These are phyloP conservation scores for Trametopsis cervina DNA, from an alignment of 768 basidiomycete species.

Conservation along the genomic window DNA sequence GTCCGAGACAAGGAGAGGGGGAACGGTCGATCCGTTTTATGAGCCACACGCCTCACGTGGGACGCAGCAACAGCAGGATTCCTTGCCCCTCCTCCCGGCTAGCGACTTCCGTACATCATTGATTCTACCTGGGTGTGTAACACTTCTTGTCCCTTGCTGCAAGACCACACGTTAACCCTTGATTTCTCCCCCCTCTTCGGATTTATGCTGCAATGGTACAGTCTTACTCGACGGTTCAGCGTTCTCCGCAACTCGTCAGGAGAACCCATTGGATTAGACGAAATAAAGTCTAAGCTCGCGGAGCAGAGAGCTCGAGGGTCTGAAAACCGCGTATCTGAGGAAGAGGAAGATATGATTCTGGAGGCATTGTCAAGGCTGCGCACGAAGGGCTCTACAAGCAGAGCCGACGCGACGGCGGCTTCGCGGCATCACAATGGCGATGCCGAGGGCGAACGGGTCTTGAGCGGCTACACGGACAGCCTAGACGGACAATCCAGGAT, in stretches of 20 bases:
- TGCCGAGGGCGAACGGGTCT: slow-evolving; percentile 1
- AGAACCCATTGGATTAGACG: slow-evolving; percentile 57
- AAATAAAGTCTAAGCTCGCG: slow-evolving; percentile 60
- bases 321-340: slow-evolving; percentile 65
- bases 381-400: slow-evolving; percentile 20
- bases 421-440: no score
- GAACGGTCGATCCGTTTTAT: slow-evolving; percentile 28
- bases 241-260: slow-evolving; percentile 65
- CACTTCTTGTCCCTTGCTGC: slow-evolving; percentile 14
- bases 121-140: slow-evolving; percentile 76
- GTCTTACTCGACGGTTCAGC: slow-evolving; percentile 78
- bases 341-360: slow-evolving; percentile 80
- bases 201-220: slow-evolving; percentile 29
- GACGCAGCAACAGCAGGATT: slow-evolving; percentile 19
- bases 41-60: slow-evolving; percentile 14
- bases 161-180: slow-evolving; percentile 10
- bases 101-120: slow-evolving; percentile 83
- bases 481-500: slow-evolving; percentile 8
- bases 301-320: slow-evolving; percentile 69
- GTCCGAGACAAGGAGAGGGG: slow-evolving; percentile 59
- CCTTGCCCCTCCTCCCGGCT: slow-evolving; percentile 51
- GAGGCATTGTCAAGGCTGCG: slow-evolving; percentile 59
- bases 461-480: slow-evolving; percentile 7
- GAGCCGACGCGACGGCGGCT: slow-evolving; percentile 7
- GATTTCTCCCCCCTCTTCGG: slow-evolving; percentile 15